Conservation (phyloP, 148 eudicot genomes). For the Dysphania ambrosioides region DNA sequence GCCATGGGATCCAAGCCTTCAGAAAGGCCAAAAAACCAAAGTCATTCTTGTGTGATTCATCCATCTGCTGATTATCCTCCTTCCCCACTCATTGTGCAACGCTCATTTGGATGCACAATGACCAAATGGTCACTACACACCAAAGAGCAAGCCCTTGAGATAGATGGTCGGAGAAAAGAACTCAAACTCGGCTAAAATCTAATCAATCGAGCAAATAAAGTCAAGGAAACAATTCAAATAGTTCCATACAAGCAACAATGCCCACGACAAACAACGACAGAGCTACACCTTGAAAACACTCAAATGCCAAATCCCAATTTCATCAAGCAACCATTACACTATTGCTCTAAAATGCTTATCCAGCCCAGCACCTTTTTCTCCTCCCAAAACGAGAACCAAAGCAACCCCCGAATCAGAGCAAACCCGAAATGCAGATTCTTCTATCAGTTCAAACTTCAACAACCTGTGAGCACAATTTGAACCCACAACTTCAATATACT, state of each 20-base stretch:
- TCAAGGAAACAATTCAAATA: slow-evolving; percentile 6
- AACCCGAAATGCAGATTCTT: slow-evolving; percentile 4
- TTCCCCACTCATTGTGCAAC: slow-evolving; percentile 65
- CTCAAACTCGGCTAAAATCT: slow-evolving; percentile 18
- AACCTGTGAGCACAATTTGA: slow-evolving; percentile 6
- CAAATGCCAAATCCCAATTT: slow-evolving; percentile 11
- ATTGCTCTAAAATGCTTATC: background rate
- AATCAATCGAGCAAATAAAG: background rate
- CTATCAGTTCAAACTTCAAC: slow-evolving; percentile 13
- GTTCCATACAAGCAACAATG: slow-evolving; percentile 10
- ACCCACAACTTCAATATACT: slow-evolving; percentile 8
- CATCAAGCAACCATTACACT: background rate
- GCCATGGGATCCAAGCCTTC: slow-evolving; percentile 79
- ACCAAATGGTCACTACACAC: slow-evolving; percentile 25
- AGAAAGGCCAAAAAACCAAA: slow-evolving; percentile 47
- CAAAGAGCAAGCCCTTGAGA: slow-evolving; percentile 21
- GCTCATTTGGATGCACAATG: slow-evolving; percentile 64
- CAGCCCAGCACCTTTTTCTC: background rate
- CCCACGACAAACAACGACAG: background rate
- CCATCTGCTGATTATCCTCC: slow-evolving; percentile 61
- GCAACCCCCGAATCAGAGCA: background rate
- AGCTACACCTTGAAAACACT: slow-evolving; percentile 1
- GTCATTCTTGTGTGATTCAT: slow-evolving; percentile 38
- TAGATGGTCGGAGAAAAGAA: slow-evolving; percentile 29
- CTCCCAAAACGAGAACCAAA: background rate